Evolutionary conservation across 306 rosid genomes (phyloP).

Genomic region (Prunus mume): DNA sequence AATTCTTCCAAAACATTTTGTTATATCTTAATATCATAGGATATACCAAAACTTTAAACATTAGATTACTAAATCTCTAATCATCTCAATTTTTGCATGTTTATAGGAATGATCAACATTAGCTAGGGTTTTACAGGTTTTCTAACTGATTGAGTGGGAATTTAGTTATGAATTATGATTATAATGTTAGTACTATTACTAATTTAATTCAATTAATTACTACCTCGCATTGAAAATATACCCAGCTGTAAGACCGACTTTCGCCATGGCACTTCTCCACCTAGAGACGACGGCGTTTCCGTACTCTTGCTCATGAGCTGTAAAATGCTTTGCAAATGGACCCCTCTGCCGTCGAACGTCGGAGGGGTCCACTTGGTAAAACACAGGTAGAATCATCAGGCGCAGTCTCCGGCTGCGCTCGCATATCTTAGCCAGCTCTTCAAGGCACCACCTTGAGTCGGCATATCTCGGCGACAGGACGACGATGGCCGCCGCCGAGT

Average conservation of each 20-base stretch:
- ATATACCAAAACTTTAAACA: background rate
- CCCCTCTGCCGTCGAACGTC: constrained; percentile 45
- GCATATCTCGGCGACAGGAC: constrained; percentile 44
- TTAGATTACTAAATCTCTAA: background rate
- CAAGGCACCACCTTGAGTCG: constrained; percentile 43
- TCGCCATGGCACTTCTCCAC: constrained; percentile 58
- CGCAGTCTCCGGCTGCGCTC: constrained; percentile 23
- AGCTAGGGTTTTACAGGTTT: background rate
- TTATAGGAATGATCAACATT: background rate
- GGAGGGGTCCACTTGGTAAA: constrained; percentile 45
- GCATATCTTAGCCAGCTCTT: constrained; percentile 47
- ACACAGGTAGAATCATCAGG: constrained; percentile 45
- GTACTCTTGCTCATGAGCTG: constrained; percentile 12
- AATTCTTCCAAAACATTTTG: background rate
- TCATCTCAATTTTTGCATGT: background rate
- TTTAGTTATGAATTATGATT: background rate
- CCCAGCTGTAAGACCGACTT: constrained; percentile 49
- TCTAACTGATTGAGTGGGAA: background rate
- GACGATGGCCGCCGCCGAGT: constrained; percentile 52
- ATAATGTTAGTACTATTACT: background rate
- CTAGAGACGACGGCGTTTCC: background rate
- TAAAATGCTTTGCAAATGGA: constrained; percentile 33
- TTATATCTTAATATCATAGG: background rate
- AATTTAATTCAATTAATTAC: background rate
- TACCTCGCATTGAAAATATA: constrained; percentile 24